These are phyloP conservation scores for Kwoniella bestiolae DNA, from an alignment of 768 basidiomycete species.

Conservation along the genomic window DNA sequence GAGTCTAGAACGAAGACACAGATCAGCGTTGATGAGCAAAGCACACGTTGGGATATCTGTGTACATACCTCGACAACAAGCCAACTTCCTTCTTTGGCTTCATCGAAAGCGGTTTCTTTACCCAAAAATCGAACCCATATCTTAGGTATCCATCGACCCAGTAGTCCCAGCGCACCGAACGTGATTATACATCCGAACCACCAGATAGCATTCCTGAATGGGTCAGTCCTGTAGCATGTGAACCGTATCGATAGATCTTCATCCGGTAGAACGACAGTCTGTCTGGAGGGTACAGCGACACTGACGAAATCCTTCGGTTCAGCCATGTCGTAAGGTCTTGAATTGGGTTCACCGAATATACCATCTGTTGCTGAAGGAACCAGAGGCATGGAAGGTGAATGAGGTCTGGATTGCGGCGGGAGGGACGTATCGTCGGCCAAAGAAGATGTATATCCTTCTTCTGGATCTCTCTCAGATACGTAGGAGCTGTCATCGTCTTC, in stretches of 20 bases:
- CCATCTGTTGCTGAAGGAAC: conserved; percentile 48
- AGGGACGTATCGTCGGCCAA: conserved; percentile 56
- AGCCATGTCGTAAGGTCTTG: conserved; percentile 26
- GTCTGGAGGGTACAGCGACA: conserved; percentile 61
- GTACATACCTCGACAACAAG: conserved; percentile 81
- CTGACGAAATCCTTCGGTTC: conserved; percentile 48
- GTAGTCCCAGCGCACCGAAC: conserved; percentile 72
- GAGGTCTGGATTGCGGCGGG: conserved; percentile 56
- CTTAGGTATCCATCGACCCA: conserved; percentile 92
- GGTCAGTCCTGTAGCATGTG: conserved; percentile 75
- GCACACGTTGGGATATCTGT: background rate
- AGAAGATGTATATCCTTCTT: conserved; percentile 56
- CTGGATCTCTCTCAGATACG: conserved; percentile 45
- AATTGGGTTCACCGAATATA: conserved; percentile 51
- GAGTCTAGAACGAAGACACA: conserved; percentile 64
- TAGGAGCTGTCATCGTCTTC: conserved; percentile 49
- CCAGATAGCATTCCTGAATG: conserved; percentile 73
- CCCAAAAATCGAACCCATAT: conserved; percentile 89
- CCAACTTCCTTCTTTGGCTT: conserved; percentile 66
- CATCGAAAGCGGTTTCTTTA: conserved; percentile 76
- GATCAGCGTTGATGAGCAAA: background rate
- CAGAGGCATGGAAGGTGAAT: conserved; percentile 54
- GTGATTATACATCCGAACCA: conserved; percentile 68
- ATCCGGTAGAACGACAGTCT: conserved; percentile 81
- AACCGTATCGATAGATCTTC: conserved; percentile 89